Evolutionary conservation across 228 moss, liverwort and hornwort species (phyloP).

Genomic region (Sphagnum magellanicum): DNA sequence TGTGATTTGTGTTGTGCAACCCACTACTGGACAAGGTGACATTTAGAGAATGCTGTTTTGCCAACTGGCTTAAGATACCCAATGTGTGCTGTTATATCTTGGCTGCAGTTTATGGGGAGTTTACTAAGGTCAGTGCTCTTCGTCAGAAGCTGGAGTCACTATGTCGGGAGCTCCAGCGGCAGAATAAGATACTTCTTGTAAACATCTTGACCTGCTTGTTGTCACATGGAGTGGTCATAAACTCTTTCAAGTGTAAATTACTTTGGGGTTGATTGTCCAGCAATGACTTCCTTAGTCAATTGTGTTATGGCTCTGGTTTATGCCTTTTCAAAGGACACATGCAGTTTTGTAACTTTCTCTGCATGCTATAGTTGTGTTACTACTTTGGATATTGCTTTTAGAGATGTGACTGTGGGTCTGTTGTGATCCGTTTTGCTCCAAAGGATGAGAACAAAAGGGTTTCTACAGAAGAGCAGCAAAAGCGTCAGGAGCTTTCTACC

Average conservation of each 20-base stretch:
- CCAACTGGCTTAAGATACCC: no score
- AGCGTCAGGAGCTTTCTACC: constrained; percentile 85
- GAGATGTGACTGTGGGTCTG: no score
- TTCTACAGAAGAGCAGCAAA: constrained; percentile 79
- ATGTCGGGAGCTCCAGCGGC: constrained; percentile 94
- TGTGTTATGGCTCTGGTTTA: no score
- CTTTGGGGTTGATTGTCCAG: no score
- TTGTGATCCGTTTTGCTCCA: background rate
- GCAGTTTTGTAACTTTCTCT: no score
- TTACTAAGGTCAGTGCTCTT: constrained; percentile 80
- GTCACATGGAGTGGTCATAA: background rate
- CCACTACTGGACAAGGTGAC: no score
- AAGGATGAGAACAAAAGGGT: constrained; percentile 92
- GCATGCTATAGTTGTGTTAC: no score
- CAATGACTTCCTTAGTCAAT: no score
- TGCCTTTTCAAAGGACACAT: no score
- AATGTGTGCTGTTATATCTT: background rate
- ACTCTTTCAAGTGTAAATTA: no score
- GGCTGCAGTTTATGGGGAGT: constrained; percentile 83
- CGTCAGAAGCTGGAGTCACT: constrained; percentile 96
- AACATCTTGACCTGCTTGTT: constrained; percentile 8
- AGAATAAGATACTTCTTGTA: constrained; percentile 90
- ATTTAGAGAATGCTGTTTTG: no score
- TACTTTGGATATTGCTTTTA: no score
- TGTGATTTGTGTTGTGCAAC: background rate